A percentile compares a stretch with the other conserved stretches of the same genome.
phyloP scores from a whole-genome alignment of 1,284 basidiomycete genomes.

The Microbotryum saponariae region DNA sequence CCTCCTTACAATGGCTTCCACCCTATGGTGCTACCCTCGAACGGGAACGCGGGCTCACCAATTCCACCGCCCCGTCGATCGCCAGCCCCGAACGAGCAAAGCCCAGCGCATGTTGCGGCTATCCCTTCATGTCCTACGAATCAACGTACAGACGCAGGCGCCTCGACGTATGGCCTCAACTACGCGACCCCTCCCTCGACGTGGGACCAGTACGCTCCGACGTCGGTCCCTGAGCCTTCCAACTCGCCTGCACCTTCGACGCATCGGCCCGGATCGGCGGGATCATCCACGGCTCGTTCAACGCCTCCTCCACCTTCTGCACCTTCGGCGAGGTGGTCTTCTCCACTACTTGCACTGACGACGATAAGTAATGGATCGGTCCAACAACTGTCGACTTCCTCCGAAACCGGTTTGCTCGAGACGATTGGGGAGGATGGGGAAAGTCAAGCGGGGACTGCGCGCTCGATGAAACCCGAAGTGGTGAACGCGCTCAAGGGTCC shows the following conservation, averaged over 20 bases:
- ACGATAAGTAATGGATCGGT: neutral
- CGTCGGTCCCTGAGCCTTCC: neutral
- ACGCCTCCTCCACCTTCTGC: slow-evolving; percentile 25
- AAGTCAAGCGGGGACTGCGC: slow-evolving; percentile 35
- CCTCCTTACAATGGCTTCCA: too few relatives aligned
- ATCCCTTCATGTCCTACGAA: too few relatives aligned
- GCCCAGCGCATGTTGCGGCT: too few relatives aligned
- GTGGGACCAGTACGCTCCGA: too few relatives aligned
- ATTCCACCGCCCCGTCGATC: too few relatives aligned
- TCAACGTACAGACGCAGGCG: too few relatives aligned
- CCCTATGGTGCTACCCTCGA: too few relatives aligned
- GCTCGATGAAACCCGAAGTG: neutral
- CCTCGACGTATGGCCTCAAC: too few relatives aligned
- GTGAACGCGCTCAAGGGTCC: neutral
- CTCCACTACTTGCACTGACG: neutral
- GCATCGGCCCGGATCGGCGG: neutral
- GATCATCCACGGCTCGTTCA: neutral
- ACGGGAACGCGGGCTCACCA: too few relatives aligned
- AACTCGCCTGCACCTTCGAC: slow-evolving; percentile 5
- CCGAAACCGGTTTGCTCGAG: slow-evolving; percentile 24
- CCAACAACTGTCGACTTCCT: neutral
- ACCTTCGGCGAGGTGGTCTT: slow-evolving; percentile 17
- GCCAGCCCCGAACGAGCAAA: too few relatives aligned
- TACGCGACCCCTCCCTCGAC: too few relatives aligned
- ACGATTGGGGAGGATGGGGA: slow-evolving; percentile 39